A percentile compares a stretch with the other conserved stretches of the same genome.
These are phyloP conservation scores for Liriodendron chinense DNA, from an alignment of 164 flowering plant species.

Conservation along the genomic window DNA sequence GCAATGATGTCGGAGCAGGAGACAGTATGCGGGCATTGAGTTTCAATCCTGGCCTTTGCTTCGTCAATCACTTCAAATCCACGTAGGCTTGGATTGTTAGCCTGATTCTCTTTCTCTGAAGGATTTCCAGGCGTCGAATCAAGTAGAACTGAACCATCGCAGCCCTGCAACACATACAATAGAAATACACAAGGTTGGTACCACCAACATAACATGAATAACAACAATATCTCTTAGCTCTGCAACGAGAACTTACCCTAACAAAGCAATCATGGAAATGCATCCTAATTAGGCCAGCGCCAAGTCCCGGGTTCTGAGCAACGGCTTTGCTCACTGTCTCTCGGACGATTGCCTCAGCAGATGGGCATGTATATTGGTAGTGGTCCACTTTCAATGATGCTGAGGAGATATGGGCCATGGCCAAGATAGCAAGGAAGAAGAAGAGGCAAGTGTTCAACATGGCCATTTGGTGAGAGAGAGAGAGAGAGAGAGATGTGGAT, in stretches of 20 bases:
- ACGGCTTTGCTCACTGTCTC: constrained; percentile 39
- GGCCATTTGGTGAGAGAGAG: not conserved
- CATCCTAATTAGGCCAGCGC: constrained; percentile 58
- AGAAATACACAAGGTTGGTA: not conserved
- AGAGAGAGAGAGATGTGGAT: not conserved
- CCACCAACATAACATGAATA: too few relatives aligned
- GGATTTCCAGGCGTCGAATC: constrained; percentile 5
- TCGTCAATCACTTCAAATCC: constrained; percentile 11
- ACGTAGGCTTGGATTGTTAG: constrained; percentile 9
- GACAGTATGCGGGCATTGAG: constrained; percentile 8
- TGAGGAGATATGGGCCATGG: not conserved
- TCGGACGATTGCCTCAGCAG: constrained; percentile 24
- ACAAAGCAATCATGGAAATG: constrained; percentile 79
- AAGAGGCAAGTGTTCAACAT: not conserved
- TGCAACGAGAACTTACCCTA: constrained; percentile 27
- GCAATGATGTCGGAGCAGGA: constrained; percentile 10
- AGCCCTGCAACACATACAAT: constrained; percentile 8
- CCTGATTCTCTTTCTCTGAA: not conserved
- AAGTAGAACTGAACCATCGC: constrained; percentile 7
- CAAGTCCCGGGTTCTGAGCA: constrained; percentile 43
- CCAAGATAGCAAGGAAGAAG: not conserved
- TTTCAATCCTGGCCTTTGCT: constrained; percentile 1
- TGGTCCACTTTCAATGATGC: constrained; percentile 18
- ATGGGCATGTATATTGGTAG: constrained; percentile 18
- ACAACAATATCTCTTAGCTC: too few relatives aligned